Evolutionary conservation across 306 rosid genomes (phyloP).

Genomic region (Acacia acuminata): DNA sequence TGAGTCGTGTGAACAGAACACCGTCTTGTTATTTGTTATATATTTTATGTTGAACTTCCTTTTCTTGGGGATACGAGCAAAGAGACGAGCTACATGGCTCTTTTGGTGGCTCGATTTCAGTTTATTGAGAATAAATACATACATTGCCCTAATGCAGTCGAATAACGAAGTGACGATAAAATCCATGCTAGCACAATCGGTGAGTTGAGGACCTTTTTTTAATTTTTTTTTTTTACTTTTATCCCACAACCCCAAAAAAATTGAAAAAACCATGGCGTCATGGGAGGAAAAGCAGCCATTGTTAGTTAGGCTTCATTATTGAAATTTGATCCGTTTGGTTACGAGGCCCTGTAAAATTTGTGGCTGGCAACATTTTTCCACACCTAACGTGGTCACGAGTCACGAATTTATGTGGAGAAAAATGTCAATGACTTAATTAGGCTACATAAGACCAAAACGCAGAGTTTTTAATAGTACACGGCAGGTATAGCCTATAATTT

Average conservation of each 20-base stretch:
- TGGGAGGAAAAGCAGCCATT: background rate
- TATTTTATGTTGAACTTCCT: background rate
- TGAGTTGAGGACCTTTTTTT: background rate
- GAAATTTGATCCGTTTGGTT: background rate
- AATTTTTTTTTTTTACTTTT: too few relatives aligned
- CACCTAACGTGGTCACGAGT: background rate
- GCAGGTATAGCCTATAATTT: background rate
- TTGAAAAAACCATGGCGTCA: background rate
- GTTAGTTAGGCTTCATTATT: background rate
- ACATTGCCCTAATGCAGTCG: background rate
- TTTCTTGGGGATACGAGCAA: background rate
- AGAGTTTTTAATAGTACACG: background rate
- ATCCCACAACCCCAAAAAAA: background rate
- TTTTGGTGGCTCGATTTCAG: background rate
- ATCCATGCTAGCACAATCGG: background rate
- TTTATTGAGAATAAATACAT: background rate
- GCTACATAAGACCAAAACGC: background rate
- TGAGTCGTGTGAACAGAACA: background rate
- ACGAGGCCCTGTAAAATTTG: background rate
- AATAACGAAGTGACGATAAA: too few relatives aligned
- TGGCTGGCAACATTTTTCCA: background rate
- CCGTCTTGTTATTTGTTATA: background rate
- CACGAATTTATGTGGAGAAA: background rate
- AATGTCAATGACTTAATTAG: background rate
- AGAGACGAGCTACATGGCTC: background rate